Percentiles rank a stretch among this genome's conserved stretches.
phyloP scores from a whole-genome alignment of 495 filamentous ascomycete species.

The Lophium mytilinum region DNA sequence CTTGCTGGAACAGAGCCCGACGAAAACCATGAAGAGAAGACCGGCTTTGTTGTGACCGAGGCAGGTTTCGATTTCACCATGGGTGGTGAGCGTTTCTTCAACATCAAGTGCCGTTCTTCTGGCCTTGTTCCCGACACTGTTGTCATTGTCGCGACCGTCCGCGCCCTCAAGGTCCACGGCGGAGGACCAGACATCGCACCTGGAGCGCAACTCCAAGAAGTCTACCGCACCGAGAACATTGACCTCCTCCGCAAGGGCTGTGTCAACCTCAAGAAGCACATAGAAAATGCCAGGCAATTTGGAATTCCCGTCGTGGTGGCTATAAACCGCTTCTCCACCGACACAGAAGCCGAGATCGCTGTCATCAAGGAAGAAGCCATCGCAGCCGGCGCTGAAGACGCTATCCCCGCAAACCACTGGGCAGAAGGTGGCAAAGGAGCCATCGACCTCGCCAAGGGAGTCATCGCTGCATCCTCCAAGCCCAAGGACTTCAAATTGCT shows the following conservation, averaged over 20 bases:
- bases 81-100: slow-evolving; percentile 99
- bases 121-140: slow-evolving; percentile 88
- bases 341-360: slow-evolving; percentile 86
- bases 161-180: slow-evolving; percentile 93
- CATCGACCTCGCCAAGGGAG: slow-evolving; percentile 77
- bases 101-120: slow-evolving; percentile 96
- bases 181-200: slow-evolving; percentile 87
- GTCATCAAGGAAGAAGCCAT: slow-evolving; percentile 85
- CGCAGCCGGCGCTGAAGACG: slow-evolving; percentile 87
- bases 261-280: slow-evolving; percentile 89
- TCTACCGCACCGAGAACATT: slow-evolving; percentile 88
- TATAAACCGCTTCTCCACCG: slow-evolving; percentile 91
- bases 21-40: slow-evolving; percentile 75
- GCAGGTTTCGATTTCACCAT: slow-evolving; percentile 99
- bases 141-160: slow-evolving; percentile 89
- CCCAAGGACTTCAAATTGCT: slow-evolving; percentile 74
- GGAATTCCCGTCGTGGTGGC: slow-evolving; percentile 95
- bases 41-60: slow-evolving; percentile 94
- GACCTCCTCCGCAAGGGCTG: slow-evolving; percentile 84
- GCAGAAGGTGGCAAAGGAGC: slow-evolving; percentile 91
- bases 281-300: slow-evolving; percentile 76
- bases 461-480: slow-evolving; percentile 74
- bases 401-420: slow-evolving; percentile 93
- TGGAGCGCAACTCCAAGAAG: slow-evolving; percentile 69
- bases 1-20: slow-evolving; percentile 93